Evolutionary conservation across 192 early-diverging fungal species (phyloP).

Genomic region (Bifiguratus adelaidae): DNA sequence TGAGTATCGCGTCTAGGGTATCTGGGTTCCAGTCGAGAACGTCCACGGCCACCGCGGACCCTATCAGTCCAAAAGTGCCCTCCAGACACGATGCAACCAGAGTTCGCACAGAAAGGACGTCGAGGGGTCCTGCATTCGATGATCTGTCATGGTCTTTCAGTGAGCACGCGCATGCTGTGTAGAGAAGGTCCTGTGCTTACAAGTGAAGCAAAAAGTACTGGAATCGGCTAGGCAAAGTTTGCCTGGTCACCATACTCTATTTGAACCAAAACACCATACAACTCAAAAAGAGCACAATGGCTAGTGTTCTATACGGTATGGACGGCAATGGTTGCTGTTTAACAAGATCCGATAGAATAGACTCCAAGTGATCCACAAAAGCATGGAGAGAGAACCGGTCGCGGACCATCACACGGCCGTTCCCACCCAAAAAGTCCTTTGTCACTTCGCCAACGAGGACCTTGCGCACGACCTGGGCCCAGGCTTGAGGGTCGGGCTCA

Average conservation of each 20-base stretch:
- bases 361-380: slow-evolving; percentile 62
- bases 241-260: slow-evolving; percentile 1
- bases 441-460: slow-evolving; percentile 32
- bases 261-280: slow-evolving; percentile 4
- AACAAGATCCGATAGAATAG: slow-evolving; percentile 36
- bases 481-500: slow-evolving; percentile 37
- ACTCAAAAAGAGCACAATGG: background rate
- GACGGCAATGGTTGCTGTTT: slow-evolving; percentile 2
- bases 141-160: too few species aligned
- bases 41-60: slow-evolving; percentile 8
- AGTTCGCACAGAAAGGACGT: slow-evolving; percentile 15
- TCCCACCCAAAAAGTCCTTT: slow-evolving; percentile 46
- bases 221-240: background rate
- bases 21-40: slow-evolving; percentile 19
- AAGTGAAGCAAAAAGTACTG: background rate
- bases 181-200: too few species aligned
- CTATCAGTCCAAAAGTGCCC: slow-evolving; percentile 9
- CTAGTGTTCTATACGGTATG: slow-evolving; percentile 5
- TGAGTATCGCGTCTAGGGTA: slow-evolving; percentile 11
- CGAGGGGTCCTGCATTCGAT: slow-evolving; percentile 1
- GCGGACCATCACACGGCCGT: slow-evolving; percentile 49
- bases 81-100: slow-evolving; percentile 12
- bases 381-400: slow-evolving; percentile 49
- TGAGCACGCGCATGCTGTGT: too few species aligned
- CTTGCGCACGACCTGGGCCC: slow-evolving; percentile 48